Percentiles rank a stretch among this genome's conserved stretches.
These are phyloP conservation scores for Ceratobasidium theobromae DNA, from an alignment of 1,284 basidiomycete genomes.

Conservation along the genomic window DNA sequence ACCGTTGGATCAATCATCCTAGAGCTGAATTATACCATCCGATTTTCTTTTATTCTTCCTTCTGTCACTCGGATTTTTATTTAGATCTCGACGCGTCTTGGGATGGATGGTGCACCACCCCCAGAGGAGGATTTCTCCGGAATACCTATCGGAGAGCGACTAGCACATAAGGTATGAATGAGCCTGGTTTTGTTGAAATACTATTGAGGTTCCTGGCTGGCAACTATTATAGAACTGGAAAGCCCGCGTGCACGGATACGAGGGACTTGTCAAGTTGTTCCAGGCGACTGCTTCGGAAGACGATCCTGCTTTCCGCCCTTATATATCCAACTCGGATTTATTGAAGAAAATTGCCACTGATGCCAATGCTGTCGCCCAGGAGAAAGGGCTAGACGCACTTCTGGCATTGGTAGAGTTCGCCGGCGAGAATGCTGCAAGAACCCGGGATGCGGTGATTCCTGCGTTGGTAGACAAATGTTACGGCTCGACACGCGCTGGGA, in stretches of 20 bases:
- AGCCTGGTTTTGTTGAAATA: background rate
- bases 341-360: constrained; percentile 89
- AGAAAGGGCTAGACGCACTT: constrained; percentile 90
- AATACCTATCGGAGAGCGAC: constrained; percentile 79
- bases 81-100: constrained; percentile 23
- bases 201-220: background rate
- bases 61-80: background rate
- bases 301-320: constrained; percentile 93
- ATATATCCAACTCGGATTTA: constrained; percentile 71
- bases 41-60: background rate
- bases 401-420: constrained; percentile 86
- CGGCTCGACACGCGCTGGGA: constrained; percentile 87
- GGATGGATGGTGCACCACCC: constrained; percentile 86
- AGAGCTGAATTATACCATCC: background rate
- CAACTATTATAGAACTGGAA: constrained; percentile 78
- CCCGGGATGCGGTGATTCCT: constrained; percentile 80
- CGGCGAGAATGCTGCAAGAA: constrained; percentile 80
- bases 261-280: constrained; percentile 83
- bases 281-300: constrained; percentile 86
- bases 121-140: constrained; percentile 91
- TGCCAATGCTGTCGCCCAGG: constrained; percentile 95
- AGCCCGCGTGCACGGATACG: constrained; percentile 91
- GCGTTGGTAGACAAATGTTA: constrained; percentile 95
- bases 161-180: constrained; percentile 69
- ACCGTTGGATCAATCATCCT: background rate